Percentiles rank a stretch among this genome's conserved stretches.
Conservation (phyloP, 352 stramenopile genomes). For the Globisporangium heterothallicum region DNA sequence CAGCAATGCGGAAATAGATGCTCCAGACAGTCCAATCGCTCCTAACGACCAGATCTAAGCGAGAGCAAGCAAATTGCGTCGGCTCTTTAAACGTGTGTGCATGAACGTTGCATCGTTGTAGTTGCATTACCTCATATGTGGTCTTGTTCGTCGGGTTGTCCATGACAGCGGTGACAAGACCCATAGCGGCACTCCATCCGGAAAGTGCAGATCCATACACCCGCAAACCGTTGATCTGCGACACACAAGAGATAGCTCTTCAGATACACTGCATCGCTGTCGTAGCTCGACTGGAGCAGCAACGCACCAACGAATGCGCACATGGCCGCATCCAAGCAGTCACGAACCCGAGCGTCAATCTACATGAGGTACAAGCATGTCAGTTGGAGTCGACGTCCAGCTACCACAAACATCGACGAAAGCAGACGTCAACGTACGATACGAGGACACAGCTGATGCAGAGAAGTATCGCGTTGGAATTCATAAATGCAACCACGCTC, state of each 20-base stretch:
- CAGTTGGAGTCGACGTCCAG: too few relatives aligned
- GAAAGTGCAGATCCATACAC: constrained; percentile 34
- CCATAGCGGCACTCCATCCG: constrained; percentile 36
- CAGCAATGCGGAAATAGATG: constrained; percentile 31
- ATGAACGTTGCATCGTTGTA: too few relatives aligned
- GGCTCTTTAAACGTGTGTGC: too few relatives aligned
- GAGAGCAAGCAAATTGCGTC: background rate
- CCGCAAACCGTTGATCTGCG: constrained; percentile 48
- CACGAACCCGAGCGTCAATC: constrained; percentile 21
- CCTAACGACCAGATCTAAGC: constrained; percentile 50
- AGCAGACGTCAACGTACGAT: constrained; percentile 20
- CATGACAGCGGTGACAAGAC: constrained; percentile 25
- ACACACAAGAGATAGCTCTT: background rate
- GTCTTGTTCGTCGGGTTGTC: constrained; percentile 38
- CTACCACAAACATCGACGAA: background rate
- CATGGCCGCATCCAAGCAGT: constrained; percentile 48
- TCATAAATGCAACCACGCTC: constrained; percentile 33
- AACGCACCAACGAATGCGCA: constrained; percentile 34
- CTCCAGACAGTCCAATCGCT: constrained; percentile 34
- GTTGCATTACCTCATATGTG: constrained; percentile 46
- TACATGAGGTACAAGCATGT: too few relatives aligned
- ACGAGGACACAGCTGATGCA: constrained; percentile 21
- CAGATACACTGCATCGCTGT: background rate
- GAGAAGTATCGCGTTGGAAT: constrained; percentile 30
- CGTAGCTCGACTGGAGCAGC: too few relatives aligned